These are phyloP conservation scores for Venturia pyrina DNA, from an alignment of 2,329 filamentous ascomycete genomes.

Conservation along the genomic window DNA sequence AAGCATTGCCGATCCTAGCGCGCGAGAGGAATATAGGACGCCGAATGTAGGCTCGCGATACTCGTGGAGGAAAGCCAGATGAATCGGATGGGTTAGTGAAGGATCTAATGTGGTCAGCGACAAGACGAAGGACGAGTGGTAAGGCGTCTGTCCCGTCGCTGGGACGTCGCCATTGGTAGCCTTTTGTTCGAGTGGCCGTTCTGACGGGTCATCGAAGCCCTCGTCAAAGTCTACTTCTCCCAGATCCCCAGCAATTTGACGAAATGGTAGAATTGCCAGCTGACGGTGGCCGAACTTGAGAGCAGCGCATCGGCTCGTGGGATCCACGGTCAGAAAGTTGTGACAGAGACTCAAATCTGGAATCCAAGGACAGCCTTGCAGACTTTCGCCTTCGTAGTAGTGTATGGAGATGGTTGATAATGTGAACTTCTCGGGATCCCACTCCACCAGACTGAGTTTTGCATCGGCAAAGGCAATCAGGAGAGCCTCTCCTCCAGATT, in stretches of 20 bases:
- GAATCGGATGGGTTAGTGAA: slow-evolving; percentile 75
- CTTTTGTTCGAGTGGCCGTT: slow-evolving; percentile 21
- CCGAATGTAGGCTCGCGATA: slow-evolving; percentile 97
- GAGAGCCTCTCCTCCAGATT: slow-evolving; percentile 73
- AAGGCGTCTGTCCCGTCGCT: slow-evolving; percentile 50
- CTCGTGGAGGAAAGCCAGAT: slow-evolving; percentile 88
- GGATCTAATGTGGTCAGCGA: slow-evolving; percentile 83
- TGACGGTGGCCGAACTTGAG: slow-evolving; percentile 85
- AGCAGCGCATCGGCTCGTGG: slow-evolving; percentile 83
- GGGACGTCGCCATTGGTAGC: slow-evolving; percentile 26
- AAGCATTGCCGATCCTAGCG: slow-evolving; percentile 63
- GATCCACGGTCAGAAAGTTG: slow-evolving; percentile 80
- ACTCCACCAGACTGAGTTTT: slow-evolving; percentile 86
- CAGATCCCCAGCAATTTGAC: slow-evolving; percentile 74
- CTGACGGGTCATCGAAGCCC: slow-evolving; percentile 53
- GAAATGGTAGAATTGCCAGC: slow-evolving; percentile 88
- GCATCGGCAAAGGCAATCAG: slow-evolving; percentile 81
- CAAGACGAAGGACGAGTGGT: slow-evolving; percentile 86
- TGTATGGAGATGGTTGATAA: slow-evolving; percentile 90
- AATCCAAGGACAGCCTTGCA: slow-evolving; percentile 73
- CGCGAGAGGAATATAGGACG: slow-evolving; percentile 69
- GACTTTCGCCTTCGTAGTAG: slow-evolving; percentile 82
- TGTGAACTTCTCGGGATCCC: slow-evolving; percentile 71
- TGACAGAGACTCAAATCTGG: slow-evolving; percentile 63
- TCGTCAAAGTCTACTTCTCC: slow-evolving; percentile 88